A percentile compares a stretch with the other conserved stretches of the same genome.
Conservation (phyloP, 768 basidiomycete species). For the Leccinum obscurum region DNA sequence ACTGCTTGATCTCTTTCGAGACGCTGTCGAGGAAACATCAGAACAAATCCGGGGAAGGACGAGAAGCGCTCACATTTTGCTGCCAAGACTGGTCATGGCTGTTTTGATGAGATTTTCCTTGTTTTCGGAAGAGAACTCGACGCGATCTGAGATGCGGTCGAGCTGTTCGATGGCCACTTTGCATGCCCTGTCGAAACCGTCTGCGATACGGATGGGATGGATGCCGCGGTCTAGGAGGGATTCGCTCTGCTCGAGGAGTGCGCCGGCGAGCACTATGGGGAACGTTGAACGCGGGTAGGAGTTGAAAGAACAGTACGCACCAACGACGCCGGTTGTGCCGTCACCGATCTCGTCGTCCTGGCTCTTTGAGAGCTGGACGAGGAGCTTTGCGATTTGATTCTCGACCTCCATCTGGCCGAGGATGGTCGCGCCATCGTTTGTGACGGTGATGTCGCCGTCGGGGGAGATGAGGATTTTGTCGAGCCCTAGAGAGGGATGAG, state of each 20-base stretch:
- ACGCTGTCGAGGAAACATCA: constrained; percentile 57
- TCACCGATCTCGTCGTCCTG: constrained; percentile 99
- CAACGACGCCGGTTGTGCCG: constrained; percentile 98
- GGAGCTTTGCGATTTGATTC: constrained; percentile 97
- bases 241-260: constrained; percentile 92
- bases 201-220: constrained; percentile 98
- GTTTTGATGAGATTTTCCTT: constrained; percentile 90
- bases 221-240: constrained; percentile 98
- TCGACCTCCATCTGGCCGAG: constrained; percentile 99
- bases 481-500: constrained; percentile 54
- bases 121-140: constrained; percentile 80
- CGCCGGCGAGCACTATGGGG: constrained; percentile 87
- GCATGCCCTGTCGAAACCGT: constrained; percentile 97
- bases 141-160: constrained; percentile 85
- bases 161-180: constrained; percentile 86
- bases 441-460: constrained; percentile 98
- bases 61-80: constrained; percentile 76
- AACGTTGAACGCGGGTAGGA: constrained; percentile 4
- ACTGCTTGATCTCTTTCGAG: constrained; percentile 93
- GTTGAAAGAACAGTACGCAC: constrained; percentile 50
- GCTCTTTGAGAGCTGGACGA: constrained; percentile 94
- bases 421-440: constrained; percentile 99
- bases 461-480: constrained; percentile 95
- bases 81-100: constrained; percentile 94
- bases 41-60: background rate